phyloP scores from a whole-genome alignment of 2,329 filamentous ascomycete species.

The Colletotrichum endophyticum region DNA sequence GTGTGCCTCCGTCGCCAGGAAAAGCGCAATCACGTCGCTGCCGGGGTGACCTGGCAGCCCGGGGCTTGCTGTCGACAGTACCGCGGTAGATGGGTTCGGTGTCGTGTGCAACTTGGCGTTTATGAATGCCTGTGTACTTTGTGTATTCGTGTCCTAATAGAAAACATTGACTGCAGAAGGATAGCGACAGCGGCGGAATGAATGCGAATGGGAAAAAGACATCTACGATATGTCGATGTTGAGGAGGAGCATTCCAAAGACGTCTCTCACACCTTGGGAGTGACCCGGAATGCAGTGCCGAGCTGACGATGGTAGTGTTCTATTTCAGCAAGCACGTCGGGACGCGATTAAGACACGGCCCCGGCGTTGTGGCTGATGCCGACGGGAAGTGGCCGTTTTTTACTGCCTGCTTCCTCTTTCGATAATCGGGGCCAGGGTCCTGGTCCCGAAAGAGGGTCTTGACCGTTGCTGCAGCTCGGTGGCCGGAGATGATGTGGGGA shows the following conservation, averaged over 20 bases:
- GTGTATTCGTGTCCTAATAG: neutral
- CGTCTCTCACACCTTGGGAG: neutral
- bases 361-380: neutral
- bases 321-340: neutral
- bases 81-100: neutral
- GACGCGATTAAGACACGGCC: neutral
- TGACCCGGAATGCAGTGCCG: neutral
- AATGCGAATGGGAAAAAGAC: neutral
- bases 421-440: neutral
- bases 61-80: neutral
- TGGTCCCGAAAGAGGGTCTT: conserved; percentile 13
- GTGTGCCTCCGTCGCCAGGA: neutral
- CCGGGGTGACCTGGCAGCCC: neutral
- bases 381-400: neutral
- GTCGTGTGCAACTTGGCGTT: neutral
- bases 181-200: neutral
- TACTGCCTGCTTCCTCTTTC: neutral
- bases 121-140: neutral
- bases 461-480: conserved; percentile 1
- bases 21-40: conserved; percentile 4
- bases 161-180: neutral
- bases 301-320: neutral
- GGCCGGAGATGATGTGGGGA: conserved; percentile 19
- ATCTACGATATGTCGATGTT: neutral
- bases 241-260: neutral